phyloP scores from a whole-genome alignment of 371 early-diverging fungal species.

The Saksenaea oblongispora region DNA sequence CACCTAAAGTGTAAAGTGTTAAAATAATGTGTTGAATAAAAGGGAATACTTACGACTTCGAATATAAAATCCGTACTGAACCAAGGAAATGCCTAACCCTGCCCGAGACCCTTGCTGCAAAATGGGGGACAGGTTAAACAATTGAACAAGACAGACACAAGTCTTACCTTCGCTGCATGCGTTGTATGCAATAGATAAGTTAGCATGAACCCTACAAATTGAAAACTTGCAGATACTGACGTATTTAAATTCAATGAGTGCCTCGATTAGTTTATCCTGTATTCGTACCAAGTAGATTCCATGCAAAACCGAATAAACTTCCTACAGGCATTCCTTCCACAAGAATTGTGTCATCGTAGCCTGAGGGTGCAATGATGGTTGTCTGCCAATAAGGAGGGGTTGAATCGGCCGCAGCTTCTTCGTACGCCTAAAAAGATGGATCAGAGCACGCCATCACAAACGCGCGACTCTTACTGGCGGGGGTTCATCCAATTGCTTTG shows the following conservation, averaged over 20 bases:
- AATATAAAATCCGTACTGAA: constrained; percentile 57
- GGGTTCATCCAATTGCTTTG: constrained; percentile 37
- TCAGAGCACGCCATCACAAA: not conserved
- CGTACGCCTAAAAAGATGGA: constrained; percentile 53
- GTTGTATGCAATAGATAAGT: constrained; percentile 52
- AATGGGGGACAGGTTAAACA: not conserved
- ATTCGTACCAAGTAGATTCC: constrained; percentile 59
- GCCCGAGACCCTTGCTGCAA: constrained; percentile 57
- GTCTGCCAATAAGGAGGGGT: constrained; percentile 68
- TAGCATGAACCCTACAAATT: constrained; percentile 71
- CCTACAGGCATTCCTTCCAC: constrained; percentile 73
- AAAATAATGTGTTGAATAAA: not conserved
- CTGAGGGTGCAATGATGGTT: constrained; percentile 58
- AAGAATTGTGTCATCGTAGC: constrained; percentile 56
- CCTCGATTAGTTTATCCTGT: not conserved
- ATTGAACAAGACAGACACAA: not conserved
- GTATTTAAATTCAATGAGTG: not conserved
- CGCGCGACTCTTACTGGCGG: constrained; percentile 32
- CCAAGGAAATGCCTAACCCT: constrained; percentile 61
- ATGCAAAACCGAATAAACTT: constrained; percentile 55
- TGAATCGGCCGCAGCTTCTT: constrained; percentile 60
- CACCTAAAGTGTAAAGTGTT: constrained; percentile 37
- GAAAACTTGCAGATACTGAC: constrained; percentile 70
- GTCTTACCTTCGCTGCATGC: constrained; percentile 61
- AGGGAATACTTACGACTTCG: constrained; percentile 41